phyloP scores from a whole-genome alignment of 2,329 filamentous ascomycete species.

The Rutstroemia sp. region DNA sequence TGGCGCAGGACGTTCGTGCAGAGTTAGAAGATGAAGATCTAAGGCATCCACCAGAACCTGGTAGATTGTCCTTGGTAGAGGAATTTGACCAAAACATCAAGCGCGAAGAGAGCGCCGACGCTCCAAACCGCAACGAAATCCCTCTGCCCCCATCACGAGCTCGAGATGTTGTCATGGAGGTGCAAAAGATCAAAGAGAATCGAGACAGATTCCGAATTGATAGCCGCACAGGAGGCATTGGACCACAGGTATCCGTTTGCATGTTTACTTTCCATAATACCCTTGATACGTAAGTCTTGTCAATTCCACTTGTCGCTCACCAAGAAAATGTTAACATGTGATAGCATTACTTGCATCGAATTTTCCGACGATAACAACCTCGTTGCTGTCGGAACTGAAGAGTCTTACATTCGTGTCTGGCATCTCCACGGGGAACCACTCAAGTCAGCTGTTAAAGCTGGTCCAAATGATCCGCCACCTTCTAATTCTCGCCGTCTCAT shows the following conservation, averaged over 20 bases:
- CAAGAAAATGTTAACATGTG: slow-evolving; percentile 12
- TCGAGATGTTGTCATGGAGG: slow-evolving; percentile 86
- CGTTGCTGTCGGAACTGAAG: slow-evolving; percentile 80
- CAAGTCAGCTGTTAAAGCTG: slow-evolving; percentile 55
- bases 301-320: background rate
- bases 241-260: slow-evolving; percentile 77
- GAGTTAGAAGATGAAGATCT: slow-evolving; percentile 81
- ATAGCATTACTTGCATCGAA: slow-evolving; percentile 82
- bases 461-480: slow-evolving; percentile 54
- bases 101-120: slow-evolving; percentile 81
- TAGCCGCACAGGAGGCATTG: slow-evolving; percentile 72
- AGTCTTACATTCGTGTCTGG: slow-evolving; percentile 96
- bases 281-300: slow-evolving; percentile 63
- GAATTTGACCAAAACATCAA: slow-evolving; percentile 87
- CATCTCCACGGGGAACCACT: slow-evolving; percentile 79
- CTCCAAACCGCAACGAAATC: slow-evolving; percentile 67
- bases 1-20: slow-evolving; percentile 78
- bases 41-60: slow-evolving; percentile 63
- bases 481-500: slow-evolving; percentile 70
- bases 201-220: slow-evolving; percentile 88
- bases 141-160: slow-evolving; percentile 84
- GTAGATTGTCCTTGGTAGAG: slow-evolving; percentile 69
- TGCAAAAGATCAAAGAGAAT: slow-evolving; percentile 88
- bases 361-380: slow-evolving; percentile 88
- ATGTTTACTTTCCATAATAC: slow-evolving; percentile 99